Evolutionary conservation across 257 asterid genomes (phyloP).

Genomic region (Penstemon newberryi): DNA sequence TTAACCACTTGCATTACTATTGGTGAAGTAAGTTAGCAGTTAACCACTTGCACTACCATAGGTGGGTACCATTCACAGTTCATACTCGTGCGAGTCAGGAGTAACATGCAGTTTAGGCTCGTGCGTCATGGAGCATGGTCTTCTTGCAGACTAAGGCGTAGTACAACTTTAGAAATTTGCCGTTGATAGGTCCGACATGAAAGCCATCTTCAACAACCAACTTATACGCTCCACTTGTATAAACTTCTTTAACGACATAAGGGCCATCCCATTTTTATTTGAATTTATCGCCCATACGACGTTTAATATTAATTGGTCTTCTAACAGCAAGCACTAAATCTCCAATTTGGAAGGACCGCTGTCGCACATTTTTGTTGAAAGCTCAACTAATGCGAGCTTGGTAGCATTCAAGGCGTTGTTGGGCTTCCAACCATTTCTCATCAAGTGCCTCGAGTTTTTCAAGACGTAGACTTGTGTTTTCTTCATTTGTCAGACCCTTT

Average conservation of each 20-base stretch:
- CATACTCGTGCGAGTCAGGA: no score
- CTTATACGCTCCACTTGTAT: not conserved
- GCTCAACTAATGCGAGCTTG: not conserved
- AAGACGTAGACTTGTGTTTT: not conserved
- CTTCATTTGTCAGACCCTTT: not conserved
- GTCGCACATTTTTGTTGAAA: not conserved
- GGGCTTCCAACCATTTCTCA: not conserved
- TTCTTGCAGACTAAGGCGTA: no score
- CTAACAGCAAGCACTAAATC: not conserved
- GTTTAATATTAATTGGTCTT: not conserved
- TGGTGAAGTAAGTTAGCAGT: no score
- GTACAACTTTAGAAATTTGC: not conserved
- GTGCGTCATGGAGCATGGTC: no score
- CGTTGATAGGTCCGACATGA: not conserved
- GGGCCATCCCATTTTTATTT: not conserved
- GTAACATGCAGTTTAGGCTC: no score
- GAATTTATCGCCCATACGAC: not conserved
- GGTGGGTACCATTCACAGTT: no score
- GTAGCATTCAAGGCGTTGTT: not conserved
- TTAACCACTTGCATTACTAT: no score
- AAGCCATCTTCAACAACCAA: no score
- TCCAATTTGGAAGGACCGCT: not conserved
- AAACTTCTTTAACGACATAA: not conserved
- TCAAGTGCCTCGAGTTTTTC: not conserved
- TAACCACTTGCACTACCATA: no score